Evolutionary conservation across 2,329 filamentous ascomycete genomes (phyloP).

Genomic region (Aspergillus sp.): DNA sequence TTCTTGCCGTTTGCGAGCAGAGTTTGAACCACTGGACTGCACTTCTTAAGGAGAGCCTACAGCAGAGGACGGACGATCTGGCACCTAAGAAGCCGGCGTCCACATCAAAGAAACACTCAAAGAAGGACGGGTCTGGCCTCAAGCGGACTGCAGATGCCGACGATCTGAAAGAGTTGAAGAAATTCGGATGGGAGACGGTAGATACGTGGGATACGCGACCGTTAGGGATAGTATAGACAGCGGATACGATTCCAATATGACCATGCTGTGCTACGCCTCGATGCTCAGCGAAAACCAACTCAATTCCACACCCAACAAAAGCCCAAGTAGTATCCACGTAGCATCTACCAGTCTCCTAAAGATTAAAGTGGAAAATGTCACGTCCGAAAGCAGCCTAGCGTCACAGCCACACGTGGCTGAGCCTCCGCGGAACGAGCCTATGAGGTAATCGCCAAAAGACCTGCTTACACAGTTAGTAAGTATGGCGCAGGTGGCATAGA

Average conservation of each 20-base stretch:
- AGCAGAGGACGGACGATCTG: conserved; percentile 6
- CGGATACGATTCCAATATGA: not conserved
- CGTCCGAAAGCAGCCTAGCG: not conserved
- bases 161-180: conserved; percentile 25
- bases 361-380: not conserved
- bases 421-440: conserved; percentile 6
- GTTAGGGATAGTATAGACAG: conserved; percentile 33
- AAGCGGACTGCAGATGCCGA: conserved; percentile 9
- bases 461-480: not conserved
- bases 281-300: too few species aligned
- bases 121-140: not conserved
- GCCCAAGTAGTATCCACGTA: too few species aligned
- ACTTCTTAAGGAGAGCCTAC: conserved; percentile 23
- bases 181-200: conserved; percentile 32
- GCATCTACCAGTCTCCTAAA: too few species aligned
- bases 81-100: conserved; percentile 3
- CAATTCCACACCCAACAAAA: too few species aligned
- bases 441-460: conserved; percentile 17
- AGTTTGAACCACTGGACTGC: conserved; percentile 37
- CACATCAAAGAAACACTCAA: not conserved
- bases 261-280: not conserved
- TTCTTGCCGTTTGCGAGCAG: conserved; percentile 35
- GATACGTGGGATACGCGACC: conserved; percentile 37
- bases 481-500: not conserved
- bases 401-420: conserved; percentile 11